Evolutionary conservation across 805 yeast species (phyloP).

Genomic region (Candida takata): DNA sequence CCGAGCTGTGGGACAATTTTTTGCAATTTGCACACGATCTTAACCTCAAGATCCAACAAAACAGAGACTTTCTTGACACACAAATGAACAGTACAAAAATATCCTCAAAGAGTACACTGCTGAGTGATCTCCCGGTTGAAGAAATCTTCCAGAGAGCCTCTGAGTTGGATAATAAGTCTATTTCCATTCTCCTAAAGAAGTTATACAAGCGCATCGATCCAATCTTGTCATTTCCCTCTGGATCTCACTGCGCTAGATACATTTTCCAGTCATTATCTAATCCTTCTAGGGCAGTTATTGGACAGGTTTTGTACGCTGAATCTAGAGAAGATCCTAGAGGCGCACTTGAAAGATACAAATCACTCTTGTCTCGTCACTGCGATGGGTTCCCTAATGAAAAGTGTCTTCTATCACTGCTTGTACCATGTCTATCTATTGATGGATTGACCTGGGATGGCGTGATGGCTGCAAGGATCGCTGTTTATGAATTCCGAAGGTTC

Average conservation of each 20-base stretch:
- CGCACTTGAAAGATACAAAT: constrained; percentile 24
- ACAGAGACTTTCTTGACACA: neutral
- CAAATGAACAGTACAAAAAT: neutral
- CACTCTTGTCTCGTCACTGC: constrained; percentile 14
- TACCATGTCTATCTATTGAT: constrained; percentile 34
- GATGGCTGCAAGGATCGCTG: constrained; percentile 54
- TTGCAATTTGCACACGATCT: constrained; percentile 3
- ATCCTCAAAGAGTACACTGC: neutral
- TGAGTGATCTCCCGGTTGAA: neutral
- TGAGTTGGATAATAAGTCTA: constrained; percentile 14
- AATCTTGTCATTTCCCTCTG: constrained; percentile 5
- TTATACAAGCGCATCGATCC: constrained; percentile 8
- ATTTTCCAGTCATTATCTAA: constrained; percentile 13
- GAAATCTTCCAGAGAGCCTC: neutral
- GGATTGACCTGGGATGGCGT: constrained; percentile 40
- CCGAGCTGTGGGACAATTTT: constrained; percentile 9
- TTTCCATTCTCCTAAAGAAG: constrained; percentile 8
- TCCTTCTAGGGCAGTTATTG: constrained; percentile 15
- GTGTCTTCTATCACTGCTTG: constrained; percentile 38
- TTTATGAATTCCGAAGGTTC: constrained; percentile 44
- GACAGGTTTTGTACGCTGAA: constrained; percentile 24
- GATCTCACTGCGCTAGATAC: constrained; percentile 18
- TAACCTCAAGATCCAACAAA: neutral
- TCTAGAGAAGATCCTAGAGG: constrained; percentile 26
- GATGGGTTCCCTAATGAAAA: constrained; percentile 23